phyloP scores from a whole-genome alignment of 2,329 filamentous ascomycete species.

The Drechslerella coelobrocha region DNA sequence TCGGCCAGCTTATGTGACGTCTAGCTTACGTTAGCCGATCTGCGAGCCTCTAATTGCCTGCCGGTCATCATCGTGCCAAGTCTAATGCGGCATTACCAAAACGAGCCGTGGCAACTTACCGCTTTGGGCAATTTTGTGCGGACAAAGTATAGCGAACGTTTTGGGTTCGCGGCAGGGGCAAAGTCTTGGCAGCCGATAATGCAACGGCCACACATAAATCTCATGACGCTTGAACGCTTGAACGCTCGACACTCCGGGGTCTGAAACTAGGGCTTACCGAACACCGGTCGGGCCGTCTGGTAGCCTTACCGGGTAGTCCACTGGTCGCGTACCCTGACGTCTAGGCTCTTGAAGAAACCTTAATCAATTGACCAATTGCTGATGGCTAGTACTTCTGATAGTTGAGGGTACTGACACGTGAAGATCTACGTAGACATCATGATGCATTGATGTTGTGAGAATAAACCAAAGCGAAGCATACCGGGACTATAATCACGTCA shows the following conservation, averaged over 20 bases:
- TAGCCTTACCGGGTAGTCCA: background rate
- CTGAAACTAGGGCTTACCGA: background rate
- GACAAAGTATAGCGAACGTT: background rate
- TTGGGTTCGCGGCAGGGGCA: background rate
- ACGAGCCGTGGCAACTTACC: background rate
- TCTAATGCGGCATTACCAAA: background rate
- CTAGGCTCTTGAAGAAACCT: background rate
- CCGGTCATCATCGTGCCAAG: background rate
- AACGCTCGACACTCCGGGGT: no score
- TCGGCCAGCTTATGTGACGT: background rate
- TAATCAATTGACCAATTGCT: no score
- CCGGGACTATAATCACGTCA: background rate
- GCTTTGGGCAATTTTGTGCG: background rate
- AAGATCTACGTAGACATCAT: background rate
- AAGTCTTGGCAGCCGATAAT: no score
- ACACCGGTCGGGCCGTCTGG: background rate
- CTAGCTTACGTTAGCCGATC: background rate
- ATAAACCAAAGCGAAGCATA: background rate
- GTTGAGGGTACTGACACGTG: no score
- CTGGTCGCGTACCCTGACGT: background rate
- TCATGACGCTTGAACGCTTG: no score
- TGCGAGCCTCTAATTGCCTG: background rate
- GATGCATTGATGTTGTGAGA: background rate
- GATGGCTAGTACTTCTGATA: no score
- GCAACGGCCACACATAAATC: no score